phyloP scores from a whole-genome alignment of 768 basidiomycete species.

The Macrolepiota dolichaula region DNA sequence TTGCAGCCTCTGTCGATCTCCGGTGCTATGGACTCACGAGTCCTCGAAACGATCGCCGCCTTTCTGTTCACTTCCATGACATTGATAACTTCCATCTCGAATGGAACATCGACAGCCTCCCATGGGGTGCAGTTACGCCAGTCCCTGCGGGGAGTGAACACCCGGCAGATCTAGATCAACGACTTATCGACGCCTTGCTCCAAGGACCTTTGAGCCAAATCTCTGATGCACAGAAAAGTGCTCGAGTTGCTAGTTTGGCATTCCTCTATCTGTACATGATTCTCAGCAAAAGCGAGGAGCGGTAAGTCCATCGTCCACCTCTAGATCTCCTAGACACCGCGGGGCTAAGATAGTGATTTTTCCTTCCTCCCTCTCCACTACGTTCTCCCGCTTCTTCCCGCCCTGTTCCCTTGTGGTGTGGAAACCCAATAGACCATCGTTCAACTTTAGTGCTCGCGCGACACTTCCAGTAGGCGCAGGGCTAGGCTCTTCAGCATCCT shows the following conservation, averaged over 20 bases:
- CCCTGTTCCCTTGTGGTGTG: not conserved
- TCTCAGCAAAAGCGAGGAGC: constrained; percentile 49
- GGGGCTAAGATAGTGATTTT: constrained; percentile 1
- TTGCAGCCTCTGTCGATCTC: constrained; percentile 93
- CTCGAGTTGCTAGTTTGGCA: constrained; percentile 48
- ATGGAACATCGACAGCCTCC: constrained; percentile 76
- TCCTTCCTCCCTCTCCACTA: constrained; percentile 13
- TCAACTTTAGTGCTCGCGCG: constrained; percentile 80
- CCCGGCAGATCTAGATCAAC: constrained; percentile 67
- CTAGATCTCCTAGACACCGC: constrained; percentile 7
- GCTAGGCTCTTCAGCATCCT: constrained; percentile 95
- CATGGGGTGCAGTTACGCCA: constrained; percentile 72
- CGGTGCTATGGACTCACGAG: constrained; percentile 88
- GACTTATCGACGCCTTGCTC: constrained; percentile 70
- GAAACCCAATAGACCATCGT: constrained; percentile 51
- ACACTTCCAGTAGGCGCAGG: constrained; percentile 94
- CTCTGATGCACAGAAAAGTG: constrained; percentile 33
- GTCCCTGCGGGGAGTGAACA: constrained; percentile 48
- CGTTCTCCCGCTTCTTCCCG: constrained; percentile 17
- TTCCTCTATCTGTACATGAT: constrained; percentile 95
- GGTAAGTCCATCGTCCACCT: constrained; percentile 40
- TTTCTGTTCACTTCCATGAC: constrained; percentile 78
- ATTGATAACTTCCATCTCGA: constrained; percentile 73
- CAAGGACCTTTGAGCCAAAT: constrained; percentile 35
- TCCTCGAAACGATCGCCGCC: constrained; percentile 66